Evolutionary conservation across 331 rosid species (phyloP).

Genomic region (Malus hybrid): DNA sequence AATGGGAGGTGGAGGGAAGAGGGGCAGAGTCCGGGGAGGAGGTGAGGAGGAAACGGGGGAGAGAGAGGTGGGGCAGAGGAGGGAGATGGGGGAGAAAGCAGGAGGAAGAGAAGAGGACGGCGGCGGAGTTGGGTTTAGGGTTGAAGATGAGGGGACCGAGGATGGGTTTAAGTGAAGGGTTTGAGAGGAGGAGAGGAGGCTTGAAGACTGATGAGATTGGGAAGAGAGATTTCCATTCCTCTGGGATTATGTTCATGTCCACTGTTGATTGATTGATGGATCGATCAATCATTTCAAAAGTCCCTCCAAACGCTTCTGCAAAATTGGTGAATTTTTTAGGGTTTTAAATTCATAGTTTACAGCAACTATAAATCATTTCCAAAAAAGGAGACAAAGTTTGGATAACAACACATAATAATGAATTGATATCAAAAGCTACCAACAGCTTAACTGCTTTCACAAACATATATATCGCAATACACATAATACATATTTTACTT

Average conservation of each 20-base stretch:
- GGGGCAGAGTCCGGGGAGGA: slow-evolving; percentile 20
- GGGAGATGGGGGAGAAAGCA: slow-evolving; percentile 26
- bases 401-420: no score
- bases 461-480: no score
- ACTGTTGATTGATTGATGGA: background rate
- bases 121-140: slow-evolving; percentile 26
- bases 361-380: no score
- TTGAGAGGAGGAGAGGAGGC: slow-evolving; percentile 39
- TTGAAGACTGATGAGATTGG: slow-evolving; percentile 37
- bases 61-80: slow-evolving; percentile 23
- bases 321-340: no score
- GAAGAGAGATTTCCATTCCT: slow-evolving; percentile 58
- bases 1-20: slow-evolving; percentile 55
- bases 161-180: slow-evolving; percentile 9
- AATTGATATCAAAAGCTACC: no score
- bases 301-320: no score
- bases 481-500: no score
- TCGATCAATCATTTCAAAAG: no score
- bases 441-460: no score
- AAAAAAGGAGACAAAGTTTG: no score
- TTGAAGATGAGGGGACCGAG: slow-evolving; percentile 65
- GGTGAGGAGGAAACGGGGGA: slow-evolving; percentile 37
- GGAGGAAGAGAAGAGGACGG: slow-evolving; percentile 30
- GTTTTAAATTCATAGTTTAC: no score
- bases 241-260: slow-evolving; percentile 7